Base-by-base conservation (phyloP, 2,329 filamentous ascomycete genomes). In the Aspergillus sp. region DNA sequence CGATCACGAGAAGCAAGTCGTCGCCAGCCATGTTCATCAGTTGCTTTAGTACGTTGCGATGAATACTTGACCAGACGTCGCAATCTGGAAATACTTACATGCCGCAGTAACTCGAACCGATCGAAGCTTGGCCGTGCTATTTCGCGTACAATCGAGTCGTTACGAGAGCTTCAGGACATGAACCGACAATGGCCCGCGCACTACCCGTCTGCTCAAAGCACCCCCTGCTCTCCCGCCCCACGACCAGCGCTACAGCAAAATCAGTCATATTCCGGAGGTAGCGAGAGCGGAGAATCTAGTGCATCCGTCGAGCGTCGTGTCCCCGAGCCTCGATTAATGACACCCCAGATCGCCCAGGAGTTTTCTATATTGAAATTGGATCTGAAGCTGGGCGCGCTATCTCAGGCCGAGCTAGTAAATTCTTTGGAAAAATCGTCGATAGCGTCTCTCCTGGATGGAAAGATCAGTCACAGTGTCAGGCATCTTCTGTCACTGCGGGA, bases 301-400 rank as follows among this genome's bases (percentile, higher is more conserved):
- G 74, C 71, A 40, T 64, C 72, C 13, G 78, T 75, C n/a, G 75
- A 83, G 47, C 68, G 65, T 34, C 76, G 78, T 41, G 55, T 68
- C 22, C 57, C 63, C 3, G 86, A 93, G 52, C 89, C 89, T 10
- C 73, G 91, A 43, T 70, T 98, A 15, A 80, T 96, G 40, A 86
- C 86, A 2, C 85, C 86, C 17, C 86, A 96, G 58, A 86, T 96
- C 42, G 85, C 88, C 3, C 86, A 94, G 44, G 88, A 98, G 51
- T 95, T 96, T 49, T 96, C 89, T 1, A 80, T 98, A 19, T 64
- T 98, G 43, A 98, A 96, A 63, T 68, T 98, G 40, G 91, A 98
- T 57, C 65, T 98, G 36, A 94, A 95, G 63, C 72, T 98, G 34
- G 88, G 89, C 19, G 71, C 82, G 4, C 59, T 94, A 30, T 82